These are phyloP conservation scores for Polyrhizophydium stewartii DNA, from an alignment of 371 early-diverging fungal species.

Conservation along the genomic window DNA sequence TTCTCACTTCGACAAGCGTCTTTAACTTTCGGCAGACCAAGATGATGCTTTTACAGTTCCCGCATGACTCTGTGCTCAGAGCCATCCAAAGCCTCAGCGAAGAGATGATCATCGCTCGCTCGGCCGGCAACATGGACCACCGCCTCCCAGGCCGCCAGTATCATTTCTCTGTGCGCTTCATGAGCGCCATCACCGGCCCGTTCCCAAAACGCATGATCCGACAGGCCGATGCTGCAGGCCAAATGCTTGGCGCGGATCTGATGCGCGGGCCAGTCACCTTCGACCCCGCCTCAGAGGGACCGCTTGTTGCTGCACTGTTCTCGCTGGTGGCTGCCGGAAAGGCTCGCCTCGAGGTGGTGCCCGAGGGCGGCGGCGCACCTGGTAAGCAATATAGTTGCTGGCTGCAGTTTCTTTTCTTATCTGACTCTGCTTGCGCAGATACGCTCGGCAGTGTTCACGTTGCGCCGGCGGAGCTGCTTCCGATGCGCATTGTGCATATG, in stretches of 20 bases:
- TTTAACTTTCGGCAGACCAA: too few species aligned
- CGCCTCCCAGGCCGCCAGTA: constrained; percentile 45
- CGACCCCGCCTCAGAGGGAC: not conserved
- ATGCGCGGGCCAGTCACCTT: too few species aligned
- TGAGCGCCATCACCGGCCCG: not conserved
- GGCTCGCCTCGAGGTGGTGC: not conserved
- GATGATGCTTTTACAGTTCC: too few species aligned
- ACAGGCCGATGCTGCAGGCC: not conserved
- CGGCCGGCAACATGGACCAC: constrained; percentile 10
- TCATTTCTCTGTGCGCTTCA: constrained; percentile 38
- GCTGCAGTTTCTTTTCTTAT: too few species aligned
- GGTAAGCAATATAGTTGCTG: too few species aligned
- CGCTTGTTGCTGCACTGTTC: not conserved
- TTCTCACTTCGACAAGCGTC: too few species aligned
- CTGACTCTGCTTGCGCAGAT: too few species aligned
- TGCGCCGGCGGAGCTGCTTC: too few species aligned
- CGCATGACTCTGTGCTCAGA: too few species aligned
- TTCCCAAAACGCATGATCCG: not conserved
- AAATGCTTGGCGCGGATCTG: not conserved
- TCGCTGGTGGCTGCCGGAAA: not conserved
- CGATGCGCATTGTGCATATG: too few species aligned
- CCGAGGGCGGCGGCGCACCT: too few species aligned
- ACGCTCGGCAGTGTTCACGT: too few species aligned
- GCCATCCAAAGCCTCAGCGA: constrained; percentile 17
- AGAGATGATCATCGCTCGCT: constrained; percentile 21